Evolutionary conservation across 352 stramenopile species (phyloP).

Genomic region (Phytophthora aleatoria): DNA sequence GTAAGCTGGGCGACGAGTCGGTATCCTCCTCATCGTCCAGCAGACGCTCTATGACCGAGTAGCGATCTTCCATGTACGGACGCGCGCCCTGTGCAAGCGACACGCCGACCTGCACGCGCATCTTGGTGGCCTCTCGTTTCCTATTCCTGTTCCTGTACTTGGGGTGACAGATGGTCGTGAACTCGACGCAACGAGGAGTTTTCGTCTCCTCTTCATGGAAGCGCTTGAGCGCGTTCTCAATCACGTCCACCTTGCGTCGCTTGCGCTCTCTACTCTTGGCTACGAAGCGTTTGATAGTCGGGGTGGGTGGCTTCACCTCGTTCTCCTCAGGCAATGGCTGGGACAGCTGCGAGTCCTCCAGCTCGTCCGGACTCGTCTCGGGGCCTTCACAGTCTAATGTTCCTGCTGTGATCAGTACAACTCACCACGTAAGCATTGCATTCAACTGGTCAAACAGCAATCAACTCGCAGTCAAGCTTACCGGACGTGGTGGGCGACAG

Average conservation of each 20-base stretch:
- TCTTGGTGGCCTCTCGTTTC: slow-evolving; percentile 27
- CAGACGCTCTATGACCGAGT: slow-evolving; percentile 64
- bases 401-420: slow-evolving; percentile 29
- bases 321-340: slow-evolving; percentile 17
- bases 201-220: slow-evolving; percentile 49
- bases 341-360: slow-evolving; percentile 29
- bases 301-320: slow-evolving; percentile 11
- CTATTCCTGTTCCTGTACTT: slow-evolving; percentile 20
- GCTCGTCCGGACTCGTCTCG: slow-evolving; percentile 37
- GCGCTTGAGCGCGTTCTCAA: slow-evolving; percentile 61
- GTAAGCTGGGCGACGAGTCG: slow-evolving; percentile 52
- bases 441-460: background rate
- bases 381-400: slow-evolving; percentile 31
- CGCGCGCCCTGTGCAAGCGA: slow-evolving; percentile 64
- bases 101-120: slow-evolving; percentile 57
- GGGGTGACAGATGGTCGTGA: slow-evolving; percentile 48
- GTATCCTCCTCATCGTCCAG: slow-evolving; percentile 51
- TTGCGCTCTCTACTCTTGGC: slow-evolving; percentile 58
- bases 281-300: slow-evolving; percentile 51
- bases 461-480: slow-evolving; percentile 24
- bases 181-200: slow-evolving; percentile 47
- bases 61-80: slow-evolving; percentile 84
- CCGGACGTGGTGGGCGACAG: slow-evolving; percentile 46
- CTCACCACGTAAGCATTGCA: slow-evolving; percentile 3
- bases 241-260: slow-evolving; percentile 61